These are phyloP conservation scores for Rutstroemia sp. DNA, from an alignment of 2,329 filamentous ascomycete species.

Conservation along the genomic window DNA sequence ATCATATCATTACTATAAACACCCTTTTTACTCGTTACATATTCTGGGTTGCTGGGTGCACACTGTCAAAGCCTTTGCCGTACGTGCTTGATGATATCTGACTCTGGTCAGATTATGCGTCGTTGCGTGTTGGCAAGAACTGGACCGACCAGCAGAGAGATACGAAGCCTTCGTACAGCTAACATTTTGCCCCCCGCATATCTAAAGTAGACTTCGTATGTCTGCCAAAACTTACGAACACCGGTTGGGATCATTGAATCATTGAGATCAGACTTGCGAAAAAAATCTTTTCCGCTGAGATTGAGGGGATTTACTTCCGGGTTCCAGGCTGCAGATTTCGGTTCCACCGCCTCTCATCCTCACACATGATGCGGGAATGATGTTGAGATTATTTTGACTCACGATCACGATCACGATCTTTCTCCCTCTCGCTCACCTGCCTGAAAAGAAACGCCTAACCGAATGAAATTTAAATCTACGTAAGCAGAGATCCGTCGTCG, in stretches of 20 bases:
- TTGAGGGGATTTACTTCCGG: slow-evolving; percentile 2
- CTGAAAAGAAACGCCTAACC: neutral
- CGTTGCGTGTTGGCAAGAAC: neutral
- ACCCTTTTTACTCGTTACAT: neutral
- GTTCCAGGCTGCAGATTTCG: slow-evolving; percentile 8
- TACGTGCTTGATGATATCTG: neutral
- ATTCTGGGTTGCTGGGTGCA: neutral
- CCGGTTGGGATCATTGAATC: neutral
- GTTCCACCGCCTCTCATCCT: slow-evolving; percentile 4
- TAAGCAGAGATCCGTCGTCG: slow-evolving; percentile 1
- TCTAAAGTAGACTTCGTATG: neutral
- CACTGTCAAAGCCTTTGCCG: neutral
- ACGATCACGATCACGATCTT: neutral
- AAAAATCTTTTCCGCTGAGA: neutral
- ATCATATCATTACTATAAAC: neutral
- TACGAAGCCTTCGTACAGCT: neutral
- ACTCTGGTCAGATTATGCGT: neutral
- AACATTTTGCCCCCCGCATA: neutral
- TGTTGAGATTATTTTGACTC: neutral
- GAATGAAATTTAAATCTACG: neutral
- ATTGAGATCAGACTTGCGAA: neutral
- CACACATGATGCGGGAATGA: neutral
- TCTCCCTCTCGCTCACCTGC: neutral
- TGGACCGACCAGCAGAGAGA: neutral
- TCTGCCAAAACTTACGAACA: neutral